Percentiles rank a stretch among this genome's conserved stretches.
These are phyloP conservation scores for Trichoderma sp. DNA, from an alignment of 2,329 filamentous ascomycete genomes.

Conservation along the genomic window DNA sequence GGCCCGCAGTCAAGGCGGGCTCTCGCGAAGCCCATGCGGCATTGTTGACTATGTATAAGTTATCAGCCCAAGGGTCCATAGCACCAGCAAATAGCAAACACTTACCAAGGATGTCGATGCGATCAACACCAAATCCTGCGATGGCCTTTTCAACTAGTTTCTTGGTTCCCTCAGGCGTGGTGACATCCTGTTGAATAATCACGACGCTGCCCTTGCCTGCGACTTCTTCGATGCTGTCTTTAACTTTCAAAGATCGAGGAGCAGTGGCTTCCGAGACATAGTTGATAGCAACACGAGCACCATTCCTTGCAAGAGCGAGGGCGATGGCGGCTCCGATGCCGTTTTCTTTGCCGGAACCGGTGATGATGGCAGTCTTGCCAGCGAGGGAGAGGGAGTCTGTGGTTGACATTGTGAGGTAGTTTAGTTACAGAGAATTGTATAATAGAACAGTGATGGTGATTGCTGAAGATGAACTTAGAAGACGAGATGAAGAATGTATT, in stretches of 20 bases:
- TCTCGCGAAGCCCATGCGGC: conserved; percentile 4
- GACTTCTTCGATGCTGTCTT: neutral
- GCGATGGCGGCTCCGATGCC: conserved; percentile 42
- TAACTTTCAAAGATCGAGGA: conserved; percentile 26
- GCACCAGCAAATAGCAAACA: too few relatives aligned
- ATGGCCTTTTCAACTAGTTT: neutral
- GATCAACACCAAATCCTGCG: neutral
- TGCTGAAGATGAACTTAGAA: neutral
- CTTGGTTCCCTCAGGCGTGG: neutral
- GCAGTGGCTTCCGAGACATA: conserved; percentile 36
- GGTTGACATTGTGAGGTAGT: neutral
- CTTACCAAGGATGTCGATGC: conserved; percentile 10
- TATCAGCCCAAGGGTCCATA: neutral
- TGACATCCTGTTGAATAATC: neutral
- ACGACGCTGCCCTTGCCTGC: neutral
- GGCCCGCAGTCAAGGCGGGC: neutral
- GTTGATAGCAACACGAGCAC: conserved; percentile 39
- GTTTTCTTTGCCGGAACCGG: conserved; percentile 41
- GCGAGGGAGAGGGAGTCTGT: conserved; percentile 30
- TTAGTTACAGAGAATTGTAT: neutral
- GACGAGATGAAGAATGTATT: neutral
- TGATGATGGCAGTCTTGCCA: conserved; percentile 41
- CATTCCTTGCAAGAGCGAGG: conserved; percentile 35
- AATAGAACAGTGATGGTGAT: neutral
- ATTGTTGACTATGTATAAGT: neutral